Conservation (phyloP, 345 rosid species). For the Psidium friedrichsthalianum region DNA sequence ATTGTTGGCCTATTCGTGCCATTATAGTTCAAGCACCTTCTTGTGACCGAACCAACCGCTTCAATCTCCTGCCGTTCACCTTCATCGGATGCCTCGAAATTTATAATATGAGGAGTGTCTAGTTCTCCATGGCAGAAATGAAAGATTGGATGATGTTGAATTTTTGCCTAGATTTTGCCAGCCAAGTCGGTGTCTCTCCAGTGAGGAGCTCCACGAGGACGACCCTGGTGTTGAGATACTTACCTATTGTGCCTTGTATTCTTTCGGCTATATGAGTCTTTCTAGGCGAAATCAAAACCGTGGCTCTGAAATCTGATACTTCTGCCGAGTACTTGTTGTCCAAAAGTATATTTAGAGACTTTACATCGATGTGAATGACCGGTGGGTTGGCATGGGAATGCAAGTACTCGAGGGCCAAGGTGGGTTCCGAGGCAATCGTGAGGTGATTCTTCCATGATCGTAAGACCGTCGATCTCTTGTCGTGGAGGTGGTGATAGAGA, state of each 20-base stretch:
- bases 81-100: not conserved
- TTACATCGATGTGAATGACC: not conserved
- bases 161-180: not conserved
- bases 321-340: fast-evolving
- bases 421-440: not conserved
- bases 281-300: not conserved
- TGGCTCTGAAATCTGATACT: not conserved
- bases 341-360: not conserved
- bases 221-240: not conserved
- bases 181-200: fast-evolving
- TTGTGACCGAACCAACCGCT: fast-evolving
- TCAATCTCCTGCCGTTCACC: not conserved
- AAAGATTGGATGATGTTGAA: not conserved
- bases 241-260: not conserved
- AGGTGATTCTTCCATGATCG: not conserved
- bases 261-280: not conserved
- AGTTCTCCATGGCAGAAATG: not conserved
- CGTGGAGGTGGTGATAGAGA: not conserved
- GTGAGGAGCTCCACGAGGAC: not conserved
- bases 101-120: not conserved
- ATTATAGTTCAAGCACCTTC: not conserved
- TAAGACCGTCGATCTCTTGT: not conserved
- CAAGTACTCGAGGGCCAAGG: not conserved
- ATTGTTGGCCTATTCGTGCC: not conserved
- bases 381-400: not conserved